phyloP scores from a whole-genome alignment of 768 basidiomycete genomes.

The Kwoniella mangroviensis region DNA sequence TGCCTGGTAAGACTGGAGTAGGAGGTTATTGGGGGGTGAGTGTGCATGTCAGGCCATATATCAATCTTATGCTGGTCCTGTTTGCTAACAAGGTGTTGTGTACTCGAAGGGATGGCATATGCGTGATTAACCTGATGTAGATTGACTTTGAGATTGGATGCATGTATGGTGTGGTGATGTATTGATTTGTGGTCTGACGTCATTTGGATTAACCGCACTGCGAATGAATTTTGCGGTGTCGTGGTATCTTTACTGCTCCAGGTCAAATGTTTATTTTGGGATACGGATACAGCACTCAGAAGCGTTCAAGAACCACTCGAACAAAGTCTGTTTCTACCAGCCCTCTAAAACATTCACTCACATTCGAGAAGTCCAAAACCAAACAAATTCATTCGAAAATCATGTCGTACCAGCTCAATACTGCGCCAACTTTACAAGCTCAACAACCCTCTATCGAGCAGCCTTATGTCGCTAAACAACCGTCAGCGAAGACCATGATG shows the following conservation, averaged over 20 bases:
- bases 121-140: conserved; percentile 19
- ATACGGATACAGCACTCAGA: too few species aligned
- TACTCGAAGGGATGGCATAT: conserved; percentile 32
- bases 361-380: too few species aligned
- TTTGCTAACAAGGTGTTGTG: not conserved
- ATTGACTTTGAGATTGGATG: not conserved
- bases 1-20: conserved; percentile 42
- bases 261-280: not conserved
- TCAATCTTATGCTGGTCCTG: not conserved
- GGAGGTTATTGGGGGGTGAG: conserved; percentile 52
- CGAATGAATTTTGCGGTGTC: not conserved
- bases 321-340: too few species aligned
- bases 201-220: not conserved
- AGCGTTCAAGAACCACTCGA: too few species aligned
- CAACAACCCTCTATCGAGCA: conserved; percentile 48
- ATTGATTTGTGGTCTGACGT: not conserved
- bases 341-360: too few species aligned
- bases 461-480: conserved; percentile 39
- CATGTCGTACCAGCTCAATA: conserved; percentile 14
- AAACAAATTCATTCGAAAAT: too few species aligned
- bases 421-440: conserved; percentile 19
- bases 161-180: not conserved
- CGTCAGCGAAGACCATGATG: conserved; percentile 36
- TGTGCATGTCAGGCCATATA: not conserved
- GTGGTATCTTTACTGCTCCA: not conserved